A percentile compares a stretch with the other conserved stretches of the same genome.
phyloP scores from a whole-genome alignment of 2,329 filamentous ascomycete genomes.

The Talaromyces piceae region DNA sequence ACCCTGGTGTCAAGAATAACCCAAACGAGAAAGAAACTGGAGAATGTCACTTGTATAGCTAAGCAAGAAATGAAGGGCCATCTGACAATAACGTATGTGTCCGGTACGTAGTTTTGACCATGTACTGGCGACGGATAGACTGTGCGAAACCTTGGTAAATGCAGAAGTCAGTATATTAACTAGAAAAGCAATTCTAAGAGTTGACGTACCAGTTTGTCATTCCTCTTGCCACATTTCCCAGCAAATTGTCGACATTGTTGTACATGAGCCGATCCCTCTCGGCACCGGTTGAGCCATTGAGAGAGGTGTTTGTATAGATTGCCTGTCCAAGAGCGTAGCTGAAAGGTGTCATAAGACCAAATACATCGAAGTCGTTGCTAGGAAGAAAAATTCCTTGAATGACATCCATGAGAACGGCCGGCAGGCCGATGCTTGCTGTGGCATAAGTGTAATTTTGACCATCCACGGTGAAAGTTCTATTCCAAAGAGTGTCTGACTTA shows the following conservation, averaged over 20 bases:
- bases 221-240: slow-evolving; percentile 3
- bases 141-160: slow-evolving; percentile 6
- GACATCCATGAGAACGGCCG: neutral
- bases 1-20: slow-evolving; percentile 5
- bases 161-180: too few species aligned
- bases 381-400: neutral
- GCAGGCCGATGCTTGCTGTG: neutral
- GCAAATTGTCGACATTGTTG: neutral
- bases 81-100: slow-evolving; percentile 5
- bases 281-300: neutral
- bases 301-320: neutral
- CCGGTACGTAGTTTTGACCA: slow-evolving; percentile 1
- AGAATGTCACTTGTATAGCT: slow-evolving; percentile 2
- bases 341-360: slow-evolving; percentile 3
- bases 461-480: slow-evolving; percentile 4
- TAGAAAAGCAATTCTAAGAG: too few species aligned
- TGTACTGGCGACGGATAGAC: neutral
- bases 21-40: slow-evolving; percentile 6
- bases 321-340: slow-evolving; percentile 5
- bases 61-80: slow-evolving; percentile 7
- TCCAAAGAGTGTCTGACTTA: neutral
- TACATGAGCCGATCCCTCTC: slow-evolving; percentile 1
- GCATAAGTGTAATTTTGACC: slow-evolving; percentile 4
- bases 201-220: slow-evolving; percentile 5
- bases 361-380: neutral